A percentile compares a stretch with the other conserved stretches of the same genome.
Evolutionary conservation across 2,329 filamentous ascomycete genomes (phyloP).

Genomic region (Penicillium nordicum): DNA sequence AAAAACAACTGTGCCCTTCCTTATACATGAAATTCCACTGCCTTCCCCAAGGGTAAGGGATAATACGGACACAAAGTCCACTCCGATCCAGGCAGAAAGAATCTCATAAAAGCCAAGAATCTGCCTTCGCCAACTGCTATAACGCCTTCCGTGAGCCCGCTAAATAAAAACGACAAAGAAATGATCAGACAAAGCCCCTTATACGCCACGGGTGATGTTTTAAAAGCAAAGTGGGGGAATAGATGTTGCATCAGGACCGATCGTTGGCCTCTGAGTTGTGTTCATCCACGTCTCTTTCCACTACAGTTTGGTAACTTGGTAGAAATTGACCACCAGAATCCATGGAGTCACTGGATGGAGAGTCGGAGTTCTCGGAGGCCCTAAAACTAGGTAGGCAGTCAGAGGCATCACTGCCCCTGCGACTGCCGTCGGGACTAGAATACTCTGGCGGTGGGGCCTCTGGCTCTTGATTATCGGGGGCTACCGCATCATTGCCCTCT

Average conservation of each 20-base stretch:
- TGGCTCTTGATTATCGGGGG: slow-evolving; percentile 20
- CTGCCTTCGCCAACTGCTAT: slow-evolving; percentile 12
- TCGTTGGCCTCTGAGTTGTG: slow-evolving; percentile 6
- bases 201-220: slow-evolving; percentile 14
- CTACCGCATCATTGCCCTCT: slow-evolving; percentile 13
- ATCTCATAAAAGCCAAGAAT: slow-evolving; percentile 7
- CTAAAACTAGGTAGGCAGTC: slow-evolving; percentile 12
- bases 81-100: background rate
- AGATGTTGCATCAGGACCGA: slow-evolving; percentile 1
- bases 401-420: slow-evolving; percentile 57
- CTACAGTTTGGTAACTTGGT: slow-evolving; percentile 22
- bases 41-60: background rate
- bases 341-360: background rate
- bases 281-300: slow-evolving; percentile 11
- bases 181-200: slow-evolving; percentile 5
- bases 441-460: slow-evolving; percentile 45
- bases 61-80: slow-evolving; percentile 1
- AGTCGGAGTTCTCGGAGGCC: background rate
- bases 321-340: slow-evolving; percentile 10
- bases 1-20: slow-evolving; percentile 11
- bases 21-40: slow-evolving; percentile 18
- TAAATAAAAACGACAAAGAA: slow-evolving; percentile 21
- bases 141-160: slow-evolving; percentile 25
- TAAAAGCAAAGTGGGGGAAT: slow-evolving; percentile 4
- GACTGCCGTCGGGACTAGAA: slow-evolving; percentile 55